phyloP scores from a whole-genome alignment of 306 rosid genomes.

The Pyrus pyrifolia region DNA sequence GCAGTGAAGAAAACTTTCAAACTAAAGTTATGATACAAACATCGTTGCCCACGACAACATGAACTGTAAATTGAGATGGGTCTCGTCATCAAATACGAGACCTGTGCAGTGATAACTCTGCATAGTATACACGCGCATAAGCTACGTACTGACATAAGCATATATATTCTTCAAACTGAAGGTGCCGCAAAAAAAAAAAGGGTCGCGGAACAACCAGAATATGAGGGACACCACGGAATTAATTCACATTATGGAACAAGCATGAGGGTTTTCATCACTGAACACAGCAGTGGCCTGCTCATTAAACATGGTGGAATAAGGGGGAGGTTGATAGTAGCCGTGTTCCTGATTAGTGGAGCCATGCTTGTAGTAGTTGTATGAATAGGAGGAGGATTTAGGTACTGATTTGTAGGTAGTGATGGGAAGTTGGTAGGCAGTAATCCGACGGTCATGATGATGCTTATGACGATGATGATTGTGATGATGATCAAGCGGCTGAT shows the following conservation, averaged over 20 bases:
- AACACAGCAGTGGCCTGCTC: conserved; percentile 41
- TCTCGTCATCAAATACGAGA: too few relatives aligned
- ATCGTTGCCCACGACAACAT: background rate
- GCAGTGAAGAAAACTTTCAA: background rate
- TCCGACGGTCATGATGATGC: background rate
- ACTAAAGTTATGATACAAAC: background rate
- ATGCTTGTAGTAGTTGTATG: conserved; percentile 36
- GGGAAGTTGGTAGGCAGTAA: background rate
- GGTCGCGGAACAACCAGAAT: background rate
- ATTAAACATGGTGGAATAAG: conserved; percentile 32
- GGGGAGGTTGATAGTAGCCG: conserved; percentile 34
- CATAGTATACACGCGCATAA: too few relatives aligned
- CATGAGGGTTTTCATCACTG: conserved; percentile 68
- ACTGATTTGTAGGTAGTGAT: conserved; percentile 7
- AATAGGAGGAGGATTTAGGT: conserved; percentile 18
- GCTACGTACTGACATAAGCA: too few relatives aligned
- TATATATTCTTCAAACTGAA: background rate
- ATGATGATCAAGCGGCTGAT: background rate
- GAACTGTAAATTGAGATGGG: too few relatives aligned
- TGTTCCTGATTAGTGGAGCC: conserved; percentile 28
- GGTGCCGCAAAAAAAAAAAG: background rate
- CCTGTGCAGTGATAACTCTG: too few relatives aligned
- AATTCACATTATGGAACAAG: conserved; percentile 61
- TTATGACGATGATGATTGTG: background rate
- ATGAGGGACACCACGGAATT: background rate